Percentiles rank a stretch among this genome's conserved stretches.
Evolutionary conservation across 1,284 basidiomycete genomes (phyloP).

Genomic region (Fistulina hepatica): DNA sequence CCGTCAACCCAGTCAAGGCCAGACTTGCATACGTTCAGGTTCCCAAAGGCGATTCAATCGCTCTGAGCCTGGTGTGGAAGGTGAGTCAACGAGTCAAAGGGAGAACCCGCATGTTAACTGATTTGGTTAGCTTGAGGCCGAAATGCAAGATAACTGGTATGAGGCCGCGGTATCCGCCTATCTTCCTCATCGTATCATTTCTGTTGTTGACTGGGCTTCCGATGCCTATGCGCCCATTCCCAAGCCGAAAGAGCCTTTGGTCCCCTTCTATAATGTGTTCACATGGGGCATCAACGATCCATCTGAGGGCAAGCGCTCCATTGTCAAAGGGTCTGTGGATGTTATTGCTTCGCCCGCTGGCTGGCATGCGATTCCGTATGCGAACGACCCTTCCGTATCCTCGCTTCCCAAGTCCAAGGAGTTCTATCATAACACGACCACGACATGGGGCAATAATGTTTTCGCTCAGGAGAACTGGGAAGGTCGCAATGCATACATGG

Average conservation of each 20-base stretch:
- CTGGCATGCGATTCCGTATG: constrained; percentile 70
- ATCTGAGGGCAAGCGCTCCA: constrained; percentile 42
- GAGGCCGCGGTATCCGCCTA: constrained; percentile 58
- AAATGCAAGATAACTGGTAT: constrained; percentile 83
- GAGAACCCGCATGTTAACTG: background rate
- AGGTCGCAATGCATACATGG: constrained; percentile 62
- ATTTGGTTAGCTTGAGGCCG: constrained; percentile 57
- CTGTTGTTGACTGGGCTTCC: constrained; percentile 76
- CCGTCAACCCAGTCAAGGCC: constrained; percentile 64
- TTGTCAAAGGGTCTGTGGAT: constrained; percentile 57
- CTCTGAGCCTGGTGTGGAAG: constrained; percentile 63
- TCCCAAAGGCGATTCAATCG: constrained; percentile 39
- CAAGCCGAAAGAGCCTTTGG: constrained; percentile 23
- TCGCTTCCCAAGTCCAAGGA: constrained; percentile 22
- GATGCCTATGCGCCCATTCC: constrained; percentile 47
- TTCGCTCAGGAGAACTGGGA: constrained; percentile 88
- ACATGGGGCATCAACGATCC: constrained; percentile 72
- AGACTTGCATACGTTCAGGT: constrained; percentile 65
- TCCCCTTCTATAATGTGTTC: constrained; percentile 61
- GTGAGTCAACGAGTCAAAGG: constrained; percentile 24
- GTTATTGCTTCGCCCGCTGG: constrained; percentile 71
- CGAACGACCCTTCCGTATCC: constrained; percentile 40
- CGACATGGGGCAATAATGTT: constrained; percentile 87
- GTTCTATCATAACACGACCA: constrained; percentile 57
- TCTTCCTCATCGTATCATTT: constrained; percentile 59